Conservation (phyloP, 192 early-diverging fungal genomes). For the Podochytrium sp. region DNA sequence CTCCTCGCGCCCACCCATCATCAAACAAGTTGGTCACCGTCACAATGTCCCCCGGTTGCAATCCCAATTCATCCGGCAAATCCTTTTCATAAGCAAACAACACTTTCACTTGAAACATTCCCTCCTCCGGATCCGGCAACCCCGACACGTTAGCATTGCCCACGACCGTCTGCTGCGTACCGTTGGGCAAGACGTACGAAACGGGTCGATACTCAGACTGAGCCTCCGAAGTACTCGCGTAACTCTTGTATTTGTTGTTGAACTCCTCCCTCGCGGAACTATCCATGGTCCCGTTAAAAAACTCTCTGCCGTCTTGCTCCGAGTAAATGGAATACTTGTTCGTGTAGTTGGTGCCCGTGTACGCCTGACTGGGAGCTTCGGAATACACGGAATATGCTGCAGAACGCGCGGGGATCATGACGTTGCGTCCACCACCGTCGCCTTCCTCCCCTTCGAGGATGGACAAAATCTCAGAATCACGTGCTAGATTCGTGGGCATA, state of each 20-base stretch:
- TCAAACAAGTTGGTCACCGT: conserved; percentile 29
- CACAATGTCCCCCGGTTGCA: conserved; percentile 28
- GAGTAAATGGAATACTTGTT: not conserved
- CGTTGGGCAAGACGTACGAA: not conserved
- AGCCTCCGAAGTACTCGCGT: not conserved
- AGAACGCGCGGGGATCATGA: too few species aligned
- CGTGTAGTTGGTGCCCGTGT: not conserved
- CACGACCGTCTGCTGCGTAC: too few species aligned
- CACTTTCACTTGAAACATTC: conserved; percentile 30
- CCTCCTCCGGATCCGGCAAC: too few species aligned
- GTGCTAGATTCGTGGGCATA: too few species aligned
- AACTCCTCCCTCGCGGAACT: too few species aligned
- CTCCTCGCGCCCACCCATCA: conserved; percentile 28
- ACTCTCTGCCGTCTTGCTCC: not conserved
- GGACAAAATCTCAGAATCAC: too few species aligned
- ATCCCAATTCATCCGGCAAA: conserved; percentile 21
- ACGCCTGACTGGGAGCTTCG: not conserved
- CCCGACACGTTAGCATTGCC: too few species aligned
- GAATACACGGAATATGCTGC: not conserved
- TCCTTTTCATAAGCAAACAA: conserved; percentile 24
- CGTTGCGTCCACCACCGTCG: too few species aligned
- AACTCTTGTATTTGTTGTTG: too few species aligned
- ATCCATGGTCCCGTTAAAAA: not conserved
- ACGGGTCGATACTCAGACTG: conserved; percentile 2
- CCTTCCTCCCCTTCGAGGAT: too few species aligned